These are phyloP conservation scores for Termitomyces sp. DNA, from an alignment of 768 basidiomycete species.

Conservation along the genomic window DNA sequence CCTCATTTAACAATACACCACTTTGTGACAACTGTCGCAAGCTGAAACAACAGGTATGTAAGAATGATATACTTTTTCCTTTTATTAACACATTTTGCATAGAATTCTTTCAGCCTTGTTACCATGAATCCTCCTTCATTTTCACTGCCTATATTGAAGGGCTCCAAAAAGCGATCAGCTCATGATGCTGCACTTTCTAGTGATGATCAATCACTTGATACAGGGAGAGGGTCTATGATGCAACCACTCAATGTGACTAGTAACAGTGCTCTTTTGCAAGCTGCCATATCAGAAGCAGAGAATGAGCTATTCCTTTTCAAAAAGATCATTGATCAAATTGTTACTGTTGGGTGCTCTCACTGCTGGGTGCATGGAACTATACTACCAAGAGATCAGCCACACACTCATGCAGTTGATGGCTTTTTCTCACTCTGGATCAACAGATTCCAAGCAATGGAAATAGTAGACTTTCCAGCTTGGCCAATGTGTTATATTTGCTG, in stretches of 20 bases:
- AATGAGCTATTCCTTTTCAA: neutral
- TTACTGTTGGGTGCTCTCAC: neutral
- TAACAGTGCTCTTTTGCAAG: neutral
- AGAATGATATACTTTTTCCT: neutral
- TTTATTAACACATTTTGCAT: neutral
- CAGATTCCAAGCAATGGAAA: neutral
- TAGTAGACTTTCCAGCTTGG: neutral
- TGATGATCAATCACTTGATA: too few species aligned
- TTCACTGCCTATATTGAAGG: neutral
- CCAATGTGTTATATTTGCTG: neutral
- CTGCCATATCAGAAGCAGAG: neutral
- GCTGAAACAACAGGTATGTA: neutral
- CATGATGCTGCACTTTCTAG: neutral
- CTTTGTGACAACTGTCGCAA: neutral
- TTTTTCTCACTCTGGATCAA: neutral
- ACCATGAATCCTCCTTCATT: neutral
- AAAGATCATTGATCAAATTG: neutral
- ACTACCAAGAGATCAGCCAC: neutral
- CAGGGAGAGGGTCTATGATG: too few species aligned
- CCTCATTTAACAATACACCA: neutral
- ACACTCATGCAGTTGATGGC: neutral
- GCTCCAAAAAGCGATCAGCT: neutral
- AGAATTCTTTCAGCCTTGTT: neutral
- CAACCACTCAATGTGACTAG: neutral
- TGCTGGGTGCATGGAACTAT: neutral